Evolutionary conservation across 169 alveolate species (phyloP), one percentile per base, ranked within the genome.

Genomic region (Theileria sp.): DNA sequence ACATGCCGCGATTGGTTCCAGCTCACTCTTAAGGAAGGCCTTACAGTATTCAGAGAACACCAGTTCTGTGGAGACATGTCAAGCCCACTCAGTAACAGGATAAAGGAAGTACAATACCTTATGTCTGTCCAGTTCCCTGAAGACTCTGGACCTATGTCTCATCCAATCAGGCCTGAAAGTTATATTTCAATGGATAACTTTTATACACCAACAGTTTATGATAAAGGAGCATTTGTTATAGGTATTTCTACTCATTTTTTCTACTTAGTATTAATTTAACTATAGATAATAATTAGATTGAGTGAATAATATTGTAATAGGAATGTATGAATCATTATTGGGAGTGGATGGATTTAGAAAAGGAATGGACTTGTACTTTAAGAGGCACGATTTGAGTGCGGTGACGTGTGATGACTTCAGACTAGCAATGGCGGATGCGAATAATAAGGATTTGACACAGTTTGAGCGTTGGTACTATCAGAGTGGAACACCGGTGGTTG

Each of bases 381-480:
- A 93, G 80, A 93, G 96, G 49, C 95, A 94, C 79, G 98, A 96
- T 87, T 93, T 95, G 15, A 87, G 90, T 68, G 97, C 98, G 12
- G 98, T 94, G 44, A 94, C 98, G 19, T 96, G 98, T 77, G 98
- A 96, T 80, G 98, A 96, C 89, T 96, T 96, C 85, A 87, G 97
- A 26, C 83, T 66, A 12, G 97, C 98, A 34, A 96, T 96, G 98
- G 96, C 93, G 21, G 93, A 88, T 38, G 97, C 95, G 23, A 94
- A 88, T 51, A 74, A 80, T 60, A 83, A 79, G n/a, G 94, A 94
- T 72, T 72, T 95, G 38, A 79, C 94, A 28, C 98, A 94, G 86
- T 94, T 94, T 75, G 96, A 94, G 72, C 88, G 94, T 38, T 95
- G 98, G 98, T 95, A 93, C 82, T 75, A 86, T 69, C 97, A 85